Evolutionary conservation across 106 monocot species (phyloP).

Genomic region (Xerophyta viscosa): DNA sequence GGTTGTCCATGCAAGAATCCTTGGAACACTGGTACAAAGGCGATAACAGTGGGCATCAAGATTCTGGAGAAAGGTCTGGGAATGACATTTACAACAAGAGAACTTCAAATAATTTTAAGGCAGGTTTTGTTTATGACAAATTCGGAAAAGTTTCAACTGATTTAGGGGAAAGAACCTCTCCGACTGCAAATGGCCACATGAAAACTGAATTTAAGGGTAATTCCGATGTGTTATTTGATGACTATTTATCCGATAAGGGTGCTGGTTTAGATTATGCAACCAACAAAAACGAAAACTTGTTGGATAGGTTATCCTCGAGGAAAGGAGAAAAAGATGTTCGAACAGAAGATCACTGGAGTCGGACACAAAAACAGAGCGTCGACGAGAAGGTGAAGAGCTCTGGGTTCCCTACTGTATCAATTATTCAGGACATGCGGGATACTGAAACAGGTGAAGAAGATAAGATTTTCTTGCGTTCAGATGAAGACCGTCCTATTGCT

Average conservation of each 20-base stretch:
- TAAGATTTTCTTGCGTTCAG: constrained; percentile 11
- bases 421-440: not conserved
- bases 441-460: constrained; percentile 3
- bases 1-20: constrained; percentile 11
- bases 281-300: constrained; percentile 8
- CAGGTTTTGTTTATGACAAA: constrained; percentile 5
- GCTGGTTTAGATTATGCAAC: constrained; percentile 9
- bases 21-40: too few relatives aligned
- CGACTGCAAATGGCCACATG: constrained; percentile 13
- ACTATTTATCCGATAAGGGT: constrained; percentile 40
- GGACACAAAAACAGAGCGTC: constrained; percentile 9
- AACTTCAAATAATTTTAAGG: constrained; percentile 2
- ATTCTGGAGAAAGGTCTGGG: not conserved
- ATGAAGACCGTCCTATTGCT: constrained; percentile 19
- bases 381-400: constrained; percentile 3
- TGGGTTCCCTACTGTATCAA: constrained; percentile 8
- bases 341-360: constrained; percentile 1
- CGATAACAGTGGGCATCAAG: constrained; percentile 4
- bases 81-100: constrained; percentile 8
- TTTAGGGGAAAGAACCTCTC: not conserved
- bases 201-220: not conserved
- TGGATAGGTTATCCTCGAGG: constrained; percentile 13
- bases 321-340: constrained; percentile 11
- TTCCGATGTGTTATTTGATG: constrained; percentile 39
- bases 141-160: not conserved